These are phyloP conservation scores for Mrakia blollopis DNA, from an alignment of 768 basidiomycete species.

Conservation along the genomic window DNA sequence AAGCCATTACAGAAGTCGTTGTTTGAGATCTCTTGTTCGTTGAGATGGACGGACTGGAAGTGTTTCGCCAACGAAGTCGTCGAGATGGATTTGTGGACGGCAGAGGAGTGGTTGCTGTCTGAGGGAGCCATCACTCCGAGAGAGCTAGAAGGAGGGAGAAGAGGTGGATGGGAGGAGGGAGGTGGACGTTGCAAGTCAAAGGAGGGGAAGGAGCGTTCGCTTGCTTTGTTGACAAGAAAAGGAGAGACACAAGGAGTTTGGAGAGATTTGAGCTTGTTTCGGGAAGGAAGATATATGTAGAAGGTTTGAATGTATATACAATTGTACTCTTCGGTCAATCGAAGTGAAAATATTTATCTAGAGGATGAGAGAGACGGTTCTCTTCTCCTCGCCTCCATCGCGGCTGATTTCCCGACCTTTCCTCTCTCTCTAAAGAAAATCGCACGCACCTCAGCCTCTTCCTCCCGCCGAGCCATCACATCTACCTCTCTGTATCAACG, in stretches of 20 bases:
- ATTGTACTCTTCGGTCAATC: too few relatives aligned
- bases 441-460: too few relatives aligned
- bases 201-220: neutral
- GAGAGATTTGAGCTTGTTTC: too few relatives aligned
- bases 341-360: too few relatives aligned
- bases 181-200: neutral
- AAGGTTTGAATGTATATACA: too few relatives aligned
- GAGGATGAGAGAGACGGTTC: too few relatives aligned
- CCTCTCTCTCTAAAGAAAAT: too few relatives aligned
- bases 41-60: neutral
- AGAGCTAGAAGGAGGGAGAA: too few relatives aligned
- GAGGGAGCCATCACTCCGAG: slow-evolving; percentile 11
- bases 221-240: neutral
- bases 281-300: too few relatives aligned
- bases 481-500: too few relatives aligned
- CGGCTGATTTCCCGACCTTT: neutral
- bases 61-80: slow-evolving; percentile 17
- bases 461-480: too few relatives aligned
- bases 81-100: slow-evolving; percentile 4
- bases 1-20: slow-evolving; percentile 94
- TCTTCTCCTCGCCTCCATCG: neutral
- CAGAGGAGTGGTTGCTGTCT: neutral
- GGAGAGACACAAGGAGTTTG: too few relatives aligned
- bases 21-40: slow-evolving; percentile 23
- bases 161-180: neutral